A percentile compares a stretch with the other conserved stretches of the same genome.
Conservation (phyloP, 176 grass and related monocot species). For the Miscanthus lutarioriparius region DNA sequence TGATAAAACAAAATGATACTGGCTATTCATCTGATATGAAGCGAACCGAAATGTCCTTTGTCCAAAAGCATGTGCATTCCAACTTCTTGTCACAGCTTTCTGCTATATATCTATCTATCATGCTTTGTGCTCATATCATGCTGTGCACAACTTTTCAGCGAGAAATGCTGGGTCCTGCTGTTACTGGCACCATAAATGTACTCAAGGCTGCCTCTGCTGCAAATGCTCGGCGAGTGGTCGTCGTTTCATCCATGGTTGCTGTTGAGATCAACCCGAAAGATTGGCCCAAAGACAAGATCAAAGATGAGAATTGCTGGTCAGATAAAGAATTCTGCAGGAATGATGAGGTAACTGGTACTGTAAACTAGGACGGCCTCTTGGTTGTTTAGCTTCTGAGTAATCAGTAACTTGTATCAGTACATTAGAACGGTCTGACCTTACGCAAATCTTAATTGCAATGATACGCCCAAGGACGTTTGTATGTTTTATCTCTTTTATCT, state of each 20-base stretch:
- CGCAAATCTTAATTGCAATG: too few species aligned
- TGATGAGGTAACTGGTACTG: conserved; percentile 8
- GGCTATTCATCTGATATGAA: too few species aligned
- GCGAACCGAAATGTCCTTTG: too few species aligned
- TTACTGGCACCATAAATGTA: conserved; percentile 35
- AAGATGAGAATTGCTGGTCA: conserved; percentile 48
- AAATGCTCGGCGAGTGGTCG: conserved; percentile 11
- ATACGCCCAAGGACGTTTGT: too few species aligned
- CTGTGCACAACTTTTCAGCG: not conserved
- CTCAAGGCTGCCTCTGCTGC: conserved; percentile 28
- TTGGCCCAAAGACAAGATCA: conserved; percentile 45
- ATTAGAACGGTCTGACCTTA: too few species aligned
- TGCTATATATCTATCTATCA: too few species aligned
- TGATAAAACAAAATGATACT: too few species aligned
- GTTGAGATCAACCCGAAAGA: conserved; percentile 29
- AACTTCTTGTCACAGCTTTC: too few species aligned
- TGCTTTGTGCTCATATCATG: not conserved
- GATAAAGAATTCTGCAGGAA: conserved; percentile 37
- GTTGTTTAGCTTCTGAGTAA: too few species aligned
- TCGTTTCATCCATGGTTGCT: conserved; percentile 42
- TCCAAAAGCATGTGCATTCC: not conserved
- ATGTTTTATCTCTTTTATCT: too few species aligned
- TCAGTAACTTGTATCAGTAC: too few species aligned
- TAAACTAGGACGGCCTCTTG: not conserved
- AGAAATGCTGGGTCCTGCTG: conserved; percentile 39